Conservation (phyloP, 1,139 yeast genomes). For the Yamadazyma conglobata region DNA sequence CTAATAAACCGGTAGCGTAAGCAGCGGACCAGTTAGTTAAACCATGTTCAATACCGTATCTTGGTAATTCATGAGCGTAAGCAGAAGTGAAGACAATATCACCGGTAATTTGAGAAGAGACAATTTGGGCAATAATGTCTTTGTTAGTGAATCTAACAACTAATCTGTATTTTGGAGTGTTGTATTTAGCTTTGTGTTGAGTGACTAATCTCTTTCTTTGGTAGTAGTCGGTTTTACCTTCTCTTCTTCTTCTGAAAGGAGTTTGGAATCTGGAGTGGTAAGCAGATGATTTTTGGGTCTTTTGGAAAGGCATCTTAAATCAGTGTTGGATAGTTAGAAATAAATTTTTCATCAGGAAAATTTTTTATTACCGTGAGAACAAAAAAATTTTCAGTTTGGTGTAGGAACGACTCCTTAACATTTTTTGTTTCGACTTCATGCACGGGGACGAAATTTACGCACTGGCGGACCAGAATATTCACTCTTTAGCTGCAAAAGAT, state of each 20-base stretch:
- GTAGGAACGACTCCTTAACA: constrained; percentile 8
- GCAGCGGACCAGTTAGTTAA: constrained; percentile 99
- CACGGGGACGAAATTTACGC: constrained; percentile 2
- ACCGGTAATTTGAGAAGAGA: constrained; percentile 96
- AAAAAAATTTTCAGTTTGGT: constrained; percentile 12
- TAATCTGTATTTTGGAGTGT: constrained; percentile 98
- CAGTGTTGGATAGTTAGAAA: constrained; percentile 5
- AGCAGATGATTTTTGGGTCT: constrained; percentile 65
- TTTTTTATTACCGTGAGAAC: constrained; percentile 2
- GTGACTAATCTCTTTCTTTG: constrained; percentile 99
- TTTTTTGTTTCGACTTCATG: no score
- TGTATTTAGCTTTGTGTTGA: constrained; percentile 99
- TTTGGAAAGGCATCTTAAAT: constrained; percentile 12
- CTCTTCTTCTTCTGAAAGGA: constrained; percentile 99
- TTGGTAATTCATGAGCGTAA: constrained; percentile 98
- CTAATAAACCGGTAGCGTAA: constrained; percentile 97
- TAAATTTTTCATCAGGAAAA: constrained; percentile 6
- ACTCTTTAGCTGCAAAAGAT: constrained; percentile 3
- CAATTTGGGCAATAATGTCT: constrained; percentile 97
- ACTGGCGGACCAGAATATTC: no score
- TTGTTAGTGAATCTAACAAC: constrained; percentile 99
- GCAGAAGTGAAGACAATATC: constrained; percentile 97
- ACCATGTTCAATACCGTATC: constrained; percentile 97
- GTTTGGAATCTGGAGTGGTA: constrained; percentile 99
- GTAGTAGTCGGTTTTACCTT: constrained; percentile 99